Conservation (phyloP, 108 stramenopile species). For the Cylindrotheca closterium region DNA sequence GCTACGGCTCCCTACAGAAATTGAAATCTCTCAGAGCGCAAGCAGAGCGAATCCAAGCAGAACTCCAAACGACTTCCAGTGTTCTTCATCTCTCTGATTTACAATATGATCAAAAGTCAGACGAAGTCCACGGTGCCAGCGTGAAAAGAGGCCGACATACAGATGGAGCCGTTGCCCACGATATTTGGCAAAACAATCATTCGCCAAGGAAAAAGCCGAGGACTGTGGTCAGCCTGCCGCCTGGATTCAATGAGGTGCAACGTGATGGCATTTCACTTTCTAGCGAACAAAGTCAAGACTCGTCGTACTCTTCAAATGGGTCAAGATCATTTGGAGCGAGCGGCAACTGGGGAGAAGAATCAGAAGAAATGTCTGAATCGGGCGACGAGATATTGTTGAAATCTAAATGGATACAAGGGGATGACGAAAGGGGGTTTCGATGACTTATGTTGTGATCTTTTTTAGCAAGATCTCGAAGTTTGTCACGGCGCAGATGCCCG, state of each 20-base stretch:
- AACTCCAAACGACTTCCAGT: slow-evolving; percentile 2
- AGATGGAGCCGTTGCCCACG: background rate
- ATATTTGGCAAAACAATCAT: background rate
- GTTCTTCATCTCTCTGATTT: background rate
- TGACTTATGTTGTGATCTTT: slow-evolving; percentile 24
- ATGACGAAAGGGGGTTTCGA: background rate
- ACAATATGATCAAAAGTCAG: background rate
- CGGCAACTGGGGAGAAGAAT: slow-evolving; percentile 26
- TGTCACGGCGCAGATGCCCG: slow-evolving; percentile 87
- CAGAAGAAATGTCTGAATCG: background rate
- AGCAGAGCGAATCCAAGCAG: background rate
- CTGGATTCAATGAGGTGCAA: background rate
- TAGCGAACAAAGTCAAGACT: slow-evolving; percentile 6
- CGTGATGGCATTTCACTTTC: slow-evolving; percentile 2
- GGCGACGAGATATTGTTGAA: slow-evolving; percentile 1
- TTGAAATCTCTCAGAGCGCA: slow-evolving; percentile 3
- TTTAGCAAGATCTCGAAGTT: slow-evolving; percentile 83
- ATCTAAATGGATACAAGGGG: background rate
- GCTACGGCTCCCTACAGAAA: background rate
- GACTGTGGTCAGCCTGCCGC: background rate
- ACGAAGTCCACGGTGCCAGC: background rate
- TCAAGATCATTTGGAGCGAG: slow-evolving; percentile 23
- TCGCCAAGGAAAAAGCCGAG: background rate
- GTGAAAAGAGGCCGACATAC: too few relatives aligned
- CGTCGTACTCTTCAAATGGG: slow-evolving; percentile 1